Base-by-base conservation (phyloP, 2,329 filamentous ascomycete genomes). In the Dichotomopilus funicola region DNA sequence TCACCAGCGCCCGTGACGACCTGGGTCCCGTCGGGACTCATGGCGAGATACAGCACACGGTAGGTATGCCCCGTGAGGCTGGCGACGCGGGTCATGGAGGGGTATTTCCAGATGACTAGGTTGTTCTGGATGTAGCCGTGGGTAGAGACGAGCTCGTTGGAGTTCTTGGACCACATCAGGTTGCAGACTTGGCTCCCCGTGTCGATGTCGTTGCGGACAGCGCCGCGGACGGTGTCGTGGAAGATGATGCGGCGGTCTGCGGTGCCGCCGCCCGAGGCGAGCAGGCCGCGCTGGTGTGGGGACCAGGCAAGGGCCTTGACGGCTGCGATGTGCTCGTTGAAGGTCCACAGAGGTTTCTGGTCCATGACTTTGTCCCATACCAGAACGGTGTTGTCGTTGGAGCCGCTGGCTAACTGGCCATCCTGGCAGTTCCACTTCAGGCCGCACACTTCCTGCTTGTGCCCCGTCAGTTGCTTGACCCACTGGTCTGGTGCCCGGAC, bases 181-280 rank as follows among this genome's bases (percentile, higher is more conserved):
- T 99, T 99, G 74, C 94, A 99, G n/a, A 99, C 94, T 71, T 99
- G 94, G 66, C 90, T 96, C 49, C 94, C 94, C 0, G 94, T 99
- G 68, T 99, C 94, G 59, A 97, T 85, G 69, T 95, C 91, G 68
- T 90, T 92, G 67, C 90, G 83, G 51, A 86, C 77, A 0, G 82
- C 80, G 4, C 90, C 91, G n/a, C 88, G 88, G 27, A 89, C 77
- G 0, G 94, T 99, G 69, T 99, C 95, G 83, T 95, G 95, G 72
- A 99, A 99, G 63, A 96, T 95, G 71, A 99, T 99, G 36, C 91
- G 88, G 53, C 94, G 83, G 71, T 99, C 94, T 27, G 91, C 94
- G 2, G 94, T 99, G 67, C 94, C 94, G 61, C 94, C 94, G 48
- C 94, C 94, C 6, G 91, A 96, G 27, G 94, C 94, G n/a, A 99